Evolutionary conservation across 148 eudicot species (phyloP), one percentile per base, ranked within the genome.

Genomic region (Spergularia marina): DNA sequence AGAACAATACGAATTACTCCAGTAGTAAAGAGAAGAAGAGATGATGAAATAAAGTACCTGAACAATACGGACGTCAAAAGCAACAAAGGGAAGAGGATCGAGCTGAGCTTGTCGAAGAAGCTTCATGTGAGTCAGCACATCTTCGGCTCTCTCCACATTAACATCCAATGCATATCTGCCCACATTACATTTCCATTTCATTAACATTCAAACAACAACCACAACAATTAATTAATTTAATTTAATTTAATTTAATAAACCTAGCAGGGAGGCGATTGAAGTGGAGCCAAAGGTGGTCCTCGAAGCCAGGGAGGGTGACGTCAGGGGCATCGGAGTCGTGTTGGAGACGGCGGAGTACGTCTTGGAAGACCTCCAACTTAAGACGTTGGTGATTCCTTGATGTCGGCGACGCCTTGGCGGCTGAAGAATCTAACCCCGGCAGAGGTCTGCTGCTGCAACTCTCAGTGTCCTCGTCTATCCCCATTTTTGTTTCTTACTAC

Each of bases 111-210:
- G 82, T 62, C 80, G 82, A 79, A 93, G 73, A 52, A 93, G 72
- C 65, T 76, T 88, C 89, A 86, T 91, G 82, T 93, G 98, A 81
- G 78, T 80, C 58, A 93, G 82, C 56, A 93, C 96, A 70, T 89
- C 96, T 75, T 91, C 89, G 40, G 98, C 87, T 82, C 87, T 81
- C 80, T 91, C 98, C 72, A 85, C 83, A 71, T 93, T 89, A 70
- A 93, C 90, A 81, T 91, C 96, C 84, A 85, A 65, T 8, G 92
- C 94, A 78, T 93, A 93, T 57, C 98, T 93, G 53, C 80, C 70
- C 58, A 74, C 58, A 72, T 34, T 59, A 30, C 41, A 51, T 25
- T 56, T 8, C 10, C 10, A 25, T 3, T 11, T 4, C 14, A 66
- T 0, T 0, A 21, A 23, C 25, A 23, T 23, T 23, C 25, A 23